Conservation (phyloP, 441 rosid genomes). For the Erodium moschatum region DNA sequence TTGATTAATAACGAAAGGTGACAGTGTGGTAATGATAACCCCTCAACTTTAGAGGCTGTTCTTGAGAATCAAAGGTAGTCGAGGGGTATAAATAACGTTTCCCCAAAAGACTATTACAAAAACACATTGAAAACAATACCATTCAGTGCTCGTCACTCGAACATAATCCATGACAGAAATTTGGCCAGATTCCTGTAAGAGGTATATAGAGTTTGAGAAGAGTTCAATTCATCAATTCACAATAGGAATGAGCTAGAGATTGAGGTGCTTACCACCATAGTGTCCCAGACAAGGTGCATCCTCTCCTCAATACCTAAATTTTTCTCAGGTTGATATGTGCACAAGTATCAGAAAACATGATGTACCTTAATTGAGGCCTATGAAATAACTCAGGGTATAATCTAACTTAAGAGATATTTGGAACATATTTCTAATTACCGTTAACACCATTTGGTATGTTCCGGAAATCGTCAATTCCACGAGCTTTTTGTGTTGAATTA, state of each 20-base stretch:
- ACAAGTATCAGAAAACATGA: slow-evolving; percentile 15
- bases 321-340: slow-evolving; percentile 12
- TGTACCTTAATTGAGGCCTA: slow-evolving; percentile 6
- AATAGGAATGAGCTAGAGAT: slow-evolving; percentile 12
- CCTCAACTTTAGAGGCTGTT: too few relatives aligned
- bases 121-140: slow-evolving; percentile 39
- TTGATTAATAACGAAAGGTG: too few relatives aligned
- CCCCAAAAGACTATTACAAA: background rate
- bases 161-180: slow-evolving; percentile 74
- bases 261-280: slow-evolving; percentile 73
- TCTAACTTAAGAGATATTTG: slow-evolving; percentile 14
- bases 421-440: slow-evolving; percentile 41
- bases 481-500: slow-evolving; percentile 72
- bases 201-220: slow-evolving; percentile 9
- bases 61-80: too few relatives aligned
- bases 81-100: background rate
- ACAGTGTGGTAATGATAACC: too few relatives aligned
- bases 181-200: slow-evolving; percentile 74
- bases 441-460: slow-evolving; percentile 89
- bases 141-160: slow-evolving; percentile 70
- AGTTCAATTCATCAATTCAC: background rate
- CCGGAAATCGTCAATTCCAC: slow-evolving; percentile 80
- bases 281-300: slow-evolving; percentile 94
- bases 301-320: slow-evolving; percentile 79
- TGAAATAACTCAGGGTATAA: slow-evolving; percentile 4